Evolutionary conservation across 805 yeast species (phyloP).

Genomic region (Yamadazyma paraphyllophila): DNA sequence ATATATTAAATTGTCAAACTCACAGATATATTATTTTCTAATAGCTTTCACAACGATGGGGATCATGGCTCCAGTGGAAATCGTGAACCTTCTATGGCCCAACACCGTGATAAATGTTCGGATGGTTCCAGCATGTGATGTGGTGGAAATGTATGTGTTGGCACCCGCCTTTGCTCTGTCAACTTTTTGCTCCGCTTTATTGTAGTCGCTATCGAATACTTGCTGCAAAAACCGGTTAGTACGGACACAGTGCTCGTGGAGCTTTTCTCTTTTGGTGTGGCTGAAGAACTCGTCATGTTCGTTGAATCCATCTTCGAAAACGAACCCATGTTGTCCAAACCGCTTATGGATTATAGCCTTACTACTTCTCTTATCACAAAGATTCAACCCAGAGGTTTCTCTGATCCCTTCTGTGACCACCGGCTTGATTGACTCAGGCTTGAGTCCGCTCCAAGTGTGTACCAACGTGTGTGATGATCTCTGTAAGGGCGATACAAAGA

Average conservation of each 20-base stretch:
- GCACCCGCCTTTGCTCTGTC: conserved; percentile 13
- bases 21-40: conserved; percentile 6
- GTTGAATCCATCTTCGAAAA: conserved; percentile 40
- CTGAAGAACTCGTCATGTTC: conserved; percentile 51
- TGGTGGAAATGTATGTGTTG: conserved; percentile 37
- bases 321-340: conserved; percentile 35
- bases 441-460: conserved; percentile 48
- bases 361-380: conserved; percentile 57
- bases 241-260: conserved; percentile 49
- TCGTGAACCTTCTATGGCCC: conserved; percentile 54
- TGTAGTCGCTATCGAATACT: conserved; percentile 20
- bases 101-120: conserved; percentile 44
- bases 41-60: conserved; percentile 53
- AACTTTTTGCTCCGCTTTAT: conserved; percentile 3
- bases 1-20: not conserved
- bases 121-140: conserved; percentile 54
- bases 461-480: conserved; percentile 58
- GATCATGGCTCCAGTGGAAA: conserved; percentile 66
- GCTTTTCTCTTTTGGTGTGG: conserved; percentile 43
- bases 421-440: conserved; percentile 24
- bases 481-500: conserved; percentile 63
- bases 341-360: conserved; percentile 37
- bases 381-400: conserved; percentile 59
- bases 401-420: conserved; percentile 45
- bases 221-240: conserved; percentile 43